phyloP scores from a whole-genome alignment of 2,329 filamentous ascomycete species.

The Cladophialophora immunda region DNA sequence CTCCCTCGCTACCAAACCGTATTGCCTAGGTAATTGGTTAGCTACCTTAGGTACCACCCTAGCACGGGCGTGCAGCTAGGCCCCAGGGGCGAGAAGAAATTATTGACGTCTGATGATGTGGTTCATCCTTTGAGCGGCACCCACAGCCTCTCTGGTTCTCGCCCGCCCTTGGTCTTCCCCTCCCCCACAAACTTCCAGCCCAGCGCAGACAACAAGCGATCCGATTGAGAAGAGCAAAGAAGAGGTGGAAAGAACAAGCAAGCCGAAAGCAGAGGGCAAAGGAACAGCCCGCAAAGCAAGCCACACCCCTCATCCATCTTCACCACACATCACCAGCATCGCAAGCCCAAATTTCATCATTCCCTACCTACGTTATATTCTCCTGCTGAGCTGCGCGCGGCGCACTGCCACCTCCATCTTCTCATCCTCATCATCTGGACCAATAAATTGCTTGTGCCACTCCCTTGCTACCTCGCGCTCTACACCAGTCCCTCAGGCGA shows the following conservation, averaged over 20 bases:
- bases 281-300: not conserved
- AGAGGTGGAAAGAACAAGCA: constrained; percentile 5
- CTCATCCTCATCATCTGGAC: not conserved
- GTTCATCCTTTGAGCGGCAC: not conserved
- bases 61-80: not conserved
- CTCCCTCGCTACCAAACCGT: not conserved
- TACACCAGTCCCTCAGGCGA: not conserved
- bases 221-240: not conserved
- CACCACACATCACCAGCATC: not conserved
- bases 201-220: not conserved
- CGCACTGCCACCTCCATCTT: constrained; percentile 16
- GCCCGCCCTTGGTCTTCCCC: constrained; percentile 1
- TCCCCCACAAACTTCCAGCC: constrained; percentile 1
- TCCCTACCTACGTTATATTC: constrained; percentile 2
- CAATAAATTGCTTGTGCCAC: not conserved
- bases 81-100: not conserved
- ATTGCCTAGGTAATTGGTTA: not conserved
- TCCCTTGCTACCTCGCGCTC: not conserved
- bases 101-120: constrained; percentile 3
- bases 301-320: not conserved
- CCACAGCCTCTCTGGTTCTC: not conserved
- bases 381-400: not conserved
- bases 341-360: constrained; percentile 1
- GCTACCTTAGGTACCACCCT: too few species aligned
- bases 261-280: not conserved